Conservation (phyloP, 192 early-diverging fungal species). For the Backusella liffmaniae region DNA sequence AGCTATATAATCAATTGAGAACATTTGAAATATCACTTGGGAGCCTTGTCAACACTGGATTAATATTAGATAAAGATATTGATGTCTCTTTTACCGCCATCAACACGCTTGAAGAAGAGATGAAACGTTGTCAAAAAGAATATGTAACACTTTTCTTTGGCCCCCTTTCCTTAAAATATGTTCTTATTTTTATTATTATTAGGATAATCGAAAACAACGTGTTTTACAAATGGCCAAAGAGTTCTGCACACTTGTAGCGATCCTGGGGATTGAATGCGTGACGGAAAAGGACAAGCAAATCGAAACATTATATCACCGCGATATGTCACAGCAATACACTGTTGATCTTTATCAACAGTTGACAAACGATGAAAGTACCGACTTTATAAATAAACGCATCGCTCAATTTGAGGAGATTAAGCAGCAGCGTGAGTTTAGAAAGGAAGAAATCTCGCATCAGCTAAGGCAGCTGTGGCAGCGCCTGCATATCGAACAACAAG, state of each 20-base stretch:
- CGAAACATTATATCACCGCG: background rate
- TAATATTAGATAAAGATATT: constrained; percentile 5
- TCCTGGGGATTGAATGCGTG: background rate
- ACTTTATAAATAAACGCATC: background rate
- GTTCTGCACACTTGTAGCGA: background rate
- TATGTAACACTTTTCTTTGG: constrained; percentile 7
- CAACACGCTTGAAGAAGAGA: constrained; percentile 27
- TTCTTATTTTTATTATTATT: background rate
- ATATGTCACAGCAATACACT: background rate
- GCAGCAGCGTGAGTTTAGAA: constrained; percentile 25
- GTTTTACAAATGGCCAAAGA: constrained; percentile 1
- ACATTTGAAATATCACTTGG: constrained; percentile 5
- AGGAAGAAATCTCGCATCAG: constrained; percentile 17
- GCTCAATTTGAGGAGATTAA: constrained; percentile 23
- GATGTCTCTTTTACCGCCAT: constrained; percentile 28
- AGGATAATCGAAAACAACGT: background rate
- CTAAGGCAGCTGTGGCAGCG: constrained; percentile 21
- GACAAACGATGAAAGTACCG: background rate
- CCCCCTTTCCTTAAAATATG: no score
- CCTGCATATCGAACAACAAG: constrained; percentile 10
- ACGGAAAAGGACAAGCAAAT: background rate
- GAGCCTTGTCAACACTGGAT: constrained; percentile 16
- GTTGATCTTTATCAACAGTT: background rate
- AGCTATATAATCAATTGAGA: constrained; percentile 20
- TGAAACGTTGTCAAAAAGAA: constrained; percentile 27